Conservation (phyloP, 768 basidiomycete species). For the Dacryopinax primogenitus region DNA sequence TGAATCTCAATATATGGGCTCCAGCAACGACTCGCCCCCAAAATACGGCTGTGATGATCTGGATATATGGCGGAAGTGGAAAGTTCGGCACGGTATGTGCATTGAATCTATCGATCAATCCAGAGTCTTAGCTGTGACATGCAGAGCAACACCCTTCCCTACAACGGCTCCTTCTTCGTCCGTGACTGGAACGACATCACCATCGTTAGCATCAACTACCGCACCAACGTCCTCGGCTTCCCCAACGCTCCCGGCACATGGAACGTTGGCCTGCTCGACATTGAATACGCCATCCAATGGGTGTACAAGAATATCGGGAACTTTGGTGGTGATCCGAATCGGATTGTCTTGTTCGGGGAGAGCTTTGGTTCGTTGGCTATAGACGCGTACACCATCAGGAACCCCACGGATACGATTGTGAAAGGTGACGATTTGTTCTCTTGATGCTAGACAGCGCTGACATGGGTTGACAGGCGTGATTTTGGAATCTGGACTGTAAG, state of each 20-base stretch:
- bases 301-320: constrained; percentile 27
- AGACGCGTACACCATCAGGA: neutral
- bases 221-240: neutral
- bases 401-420: neutral
- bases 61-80: neutral
- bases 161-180: neutral
- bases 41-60: neutral
- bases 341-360: neutral
- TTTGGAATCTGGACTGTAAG: neutral
- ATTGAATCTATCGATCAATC: neutral
- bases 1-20: neutral
- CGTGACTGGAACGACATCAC: neutral
- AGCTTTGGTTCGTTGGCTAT: neutral
- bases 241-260: neutral
- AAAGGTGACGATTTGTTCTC: neutral
- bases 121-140: neutral
- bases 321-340: constrained; percentile 29
- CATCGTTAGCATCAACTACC: neutral
- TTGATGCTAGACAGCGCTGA: neutral
- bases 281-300: constrained; percentile 32
- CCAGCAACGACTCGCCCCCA: neutral
- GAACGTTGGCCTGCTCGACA: constrained; percentile 38
- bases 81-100: neutral
- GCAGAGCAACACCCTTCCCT: neutral
- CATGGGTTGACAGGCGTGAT: neutral